Base-by-base conservation (phyloP, 2,329 filamentous ascomycete genomes). In the Phialocephala subalpina region DNA sequence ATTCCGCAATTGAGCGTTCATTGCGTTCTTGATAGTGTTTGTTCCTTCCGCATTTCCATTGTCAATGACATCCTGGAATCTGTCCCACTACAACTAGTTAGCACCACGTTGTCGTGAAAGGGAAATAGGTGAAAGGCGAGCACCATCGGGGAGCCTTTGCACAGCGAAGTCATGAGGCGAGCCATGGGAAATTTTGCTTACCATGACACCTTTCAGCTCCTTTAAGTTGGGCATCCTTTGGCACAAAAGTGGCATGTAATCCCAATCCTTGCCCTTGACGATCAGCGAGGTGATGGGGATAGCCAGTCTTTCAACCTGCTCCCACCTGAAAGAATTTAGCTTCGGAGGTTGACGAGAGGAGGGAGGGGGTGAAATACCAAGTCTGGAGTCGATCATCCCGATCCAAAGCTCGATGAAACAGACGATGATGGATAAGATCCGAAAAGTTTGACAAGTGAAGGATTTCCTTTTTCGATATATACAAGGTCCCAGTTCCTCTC, bases 61-160 rank as follows among this genome's bases (percentile, higher is more conserved):
- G 25, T 53, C 49, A 53, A 53, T 53, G 49, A 53, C 49, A 33
- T 53, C 49, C 18, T 53, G 49, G 14, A 53, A 53, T 33, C 49
- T 53, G 12, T 53, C 49, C 55, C 55, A 57, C 29, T 33, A 9
- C 4, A 33, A 33, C 9, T 33, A 5, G 29, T 33, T 9, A 33
- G 29, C 29, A 33, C 29, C 9, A 33, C 29, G 29, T 33, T 33
- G 4, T 33, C 29, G 9, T 9, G 29, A 33, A 4, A 9, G 4
- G 9, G 29, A 33, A 33, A 33, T 33, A 33, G 29, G 29, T 33
- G 29, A 4, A 9, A 33, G 29, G 29, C 29, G 29, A 5, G 29
- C 4, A 33, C 4, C 9, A 33, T 33, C 29, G 9, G 29, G 29
- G 4, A 33, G 29, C 29, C 29, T 33, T 33, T 33, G 9, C 29